phyloP scores from a whole-genome alignment of 495 filamentous ascomycete genomes.

The Tuber indicum region DNA sequence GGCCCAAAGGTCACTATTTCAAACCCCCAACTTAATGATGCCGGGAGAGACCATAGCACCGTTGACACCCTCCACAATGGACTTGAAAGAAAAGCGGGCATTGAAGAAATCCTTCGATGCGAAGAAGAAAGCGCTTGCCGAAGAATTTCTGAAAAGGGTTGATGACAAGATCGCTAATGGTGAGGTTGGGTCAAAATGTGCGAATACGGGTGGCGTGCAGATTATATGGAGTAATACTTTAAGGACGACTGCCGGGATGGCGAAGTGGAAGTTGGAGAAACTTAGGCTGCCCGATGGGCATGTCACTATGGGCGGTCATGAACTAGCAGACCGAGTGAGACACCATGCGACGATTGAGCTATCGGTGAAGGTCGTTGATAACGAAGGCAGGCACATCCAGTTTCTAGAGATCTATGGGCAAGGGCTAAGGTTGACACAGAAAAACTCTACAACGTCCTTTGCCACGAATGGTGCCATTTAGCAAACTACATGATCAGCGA shows the following conservation, averaged over 20 bases:
- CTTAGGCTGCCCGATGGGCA: conserved; percentile 41
- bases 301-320: conserved; percentile 18
- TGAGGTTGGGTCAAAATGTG: conserved; percentile 55
- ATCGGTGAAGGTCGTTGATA: conserved; percentile 74
- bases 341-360: conserved; percentile 81
- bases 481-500: conserved; percentile 75
- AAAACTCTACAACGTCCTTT: conserved; percentile 74
- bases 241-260: conserved; percentile 77
- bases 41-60: conserved; percentile 6
- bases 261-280: conserved; percentile 67
- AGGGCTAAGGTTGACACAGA: conserved; percentile 40
- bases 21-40: conserved; percentile 18
- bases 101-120: conserved; percentile 61
- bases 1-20: conserved; percentile 40
- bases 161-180: conserved; percentile 61
- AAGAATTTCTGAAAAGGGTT: conserved; percentile 63
- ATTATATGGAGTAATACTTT: conserved; percentile 81
- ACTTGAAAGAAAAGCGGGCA: conserved; percentile 46
- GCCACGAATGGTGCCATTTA: conserved; percentile 94
- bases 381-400: conserved; percentile 45
- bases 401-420: neutral
- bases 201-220: conserved; percentile 65
- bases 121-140: conserved; percentile 60
- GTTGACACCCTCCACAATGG: conserved; percentile 44
- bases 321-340: conserved; percentile 38